A percentile compares a stretch with the other conserved stretches of the same genome.
Conservation (phyloP, 23 red algal species). For the Gracilariopsis chorda region DNA sequence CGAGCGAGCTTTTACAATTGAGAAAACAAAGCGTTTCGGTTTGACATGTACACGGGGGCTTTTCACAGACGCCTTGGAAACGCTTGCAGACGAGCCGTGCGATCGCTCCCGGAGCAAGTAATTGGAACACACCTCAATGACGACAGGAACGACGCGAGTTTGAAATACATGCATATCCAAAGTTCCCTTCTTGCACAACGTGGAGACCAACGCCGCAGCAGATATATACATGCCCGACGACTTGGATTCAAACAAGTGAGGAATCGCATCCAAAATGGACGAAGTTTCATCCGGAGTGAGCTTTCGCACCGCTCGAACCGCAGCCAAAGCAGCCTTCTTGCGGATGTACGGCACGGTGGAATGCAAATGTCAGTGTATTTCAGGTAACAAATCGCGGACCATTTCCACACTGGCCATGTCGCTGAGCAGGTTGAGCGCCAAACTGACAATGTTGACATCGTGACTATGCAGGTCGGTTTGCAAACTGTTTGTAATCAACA, state of each 20-base stretch:
- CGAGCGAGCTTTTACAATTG: no score
- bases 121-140: conserved; percentile 19
- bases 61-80: conserved; percentile 55
- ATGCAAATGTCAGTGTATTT: conserved; percentile 72
- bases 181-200: conserved; percentile 41
- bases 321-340: conserved; percentile 92
- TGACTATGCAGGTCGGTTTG: conserved; percentile 80
- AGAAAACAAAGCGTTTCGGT: no score
- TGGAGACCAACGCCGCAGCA: conserved; percentile 38
- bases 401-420: conserved; percentile 92
- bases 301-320: conserved; percentile 84
- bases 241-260: conserved; percentile 32
- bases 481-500: conserved; percentile 87
- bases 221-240: conserved; percentile 39
- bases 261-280: conserved; percentile 37
- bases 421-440: conserved; percentile 84
- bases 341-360: conserved; percentile 63
- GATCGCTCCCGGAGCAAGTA: conserved; percentile 7
- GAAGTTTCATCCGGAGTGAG: conserved; percentile 68
- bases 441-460: conserved; percentile 72
- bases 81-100: not conserved
- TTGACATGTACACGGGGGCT: conserved; percentile 78
- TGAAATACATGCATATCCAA: conserved; percentile 25
- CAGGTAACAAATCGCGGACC: conserved; percentile 87
- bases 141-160: not conserved